These are phyloP conservation scores for Stagonosporopsis tanaceti DNA, from an alignment of 2,329 filamentous ascomycete genomes.

Conservation along the genomic window DNA sequence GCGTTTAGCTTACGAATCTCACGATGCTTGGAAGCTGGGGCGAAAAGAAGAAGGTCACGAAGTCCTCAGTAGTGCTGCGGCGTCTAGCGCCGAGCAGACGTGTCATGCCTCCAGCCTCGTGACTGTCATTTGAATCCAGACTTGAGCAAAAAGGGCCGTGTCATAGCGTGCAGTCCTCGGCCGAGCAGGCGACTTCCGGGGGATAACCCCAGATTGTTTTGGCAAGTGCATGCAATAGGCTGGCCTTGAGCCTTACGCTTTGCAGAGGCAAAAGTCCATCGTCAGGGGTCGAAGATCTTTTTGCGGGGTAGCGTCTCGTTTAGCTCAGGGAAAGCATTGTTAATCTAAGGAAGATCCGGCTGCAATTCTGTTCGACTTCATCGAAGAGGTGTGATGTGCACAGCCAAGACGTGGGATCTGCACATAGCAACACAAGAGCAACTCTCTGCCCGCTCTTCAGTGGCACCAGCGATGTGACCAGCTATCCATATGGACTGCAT, in stretches of 20 bases:
- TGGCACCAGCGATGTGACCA: not conserved
- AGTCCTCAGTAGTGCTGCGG: conserved; percentile 40
- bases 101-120: conserved; percentile 38
- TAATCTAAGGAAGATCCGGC: conserved; percentile 6
- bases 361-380: not conserved
- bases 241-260: conserved; percentile 21
- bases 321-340: conserved; percentile 33
- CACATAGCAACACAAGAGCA: not conserved
- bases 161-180: conserved; percentile 30
- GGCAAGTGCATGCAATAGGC: conserved; percentile 25
- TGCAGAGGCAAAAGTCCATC: conserved; percentile 12
- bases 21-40: conserved; percentile 24
- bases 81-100: conserved; percentile 32
- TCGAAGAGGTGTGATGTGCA: not conserved
- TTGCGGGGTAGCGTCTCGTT: conserved; percentile 47
- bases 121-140: conserved; percentile 27
- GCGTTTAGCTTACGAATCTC: conserved; percentile 20
- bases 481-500: conserved; percentile 5
- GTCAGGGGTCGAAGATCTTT: conserved; percentile 37
- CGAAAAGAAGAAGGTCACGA: conserved; percentile 43
- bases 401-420: not conserved
- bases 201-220: conserved; percentile 22
- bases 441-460: not conserved
- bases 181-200: conserved; percentile 28
- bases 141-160: conserved; percentile 20